Base-by-base conservation (phyloP, 768 basidiomycete genomes). In the Paxillus ammoniavirescens region DNA sequence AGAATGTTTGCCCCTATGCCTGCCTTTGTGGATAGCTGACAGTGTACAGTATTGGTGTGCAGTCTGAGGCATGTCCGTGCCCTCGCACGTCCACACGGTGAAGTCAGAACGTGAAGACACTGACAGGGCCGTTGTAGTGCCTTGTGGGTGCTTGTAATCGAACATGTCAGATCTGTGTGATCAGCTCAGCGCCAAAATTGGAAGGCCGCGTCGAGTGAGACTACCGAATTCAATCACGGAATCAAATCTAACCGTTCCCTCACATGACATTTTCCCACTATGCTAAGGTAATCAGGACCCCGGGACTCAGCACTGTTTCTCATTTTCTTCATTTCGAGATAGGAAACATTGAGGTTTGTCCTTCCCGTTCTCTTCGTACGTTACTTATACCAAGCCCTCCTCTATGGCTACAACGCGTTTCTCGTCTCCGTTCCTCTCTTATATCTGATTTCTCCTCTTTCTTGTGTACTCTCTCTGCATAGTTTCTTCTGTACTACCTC, bases 331-430 rank as follows among this genome's bases (percentile, higher is more conserved):
- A 47, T 46, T 53, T 37, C n/a, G 33, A 26, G 26, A 26, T 26
- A 26, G 26, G 26, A 26, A 26, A 17, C 42, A 47, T 49, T 36
- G 33, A 28, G 21, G 17, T 37, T 52, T 13, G 30, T 42, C 40
- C 31, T 49, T 44, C 55, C 57, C 54, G 55, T 42, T 58, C 50
- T 47, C 38, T 26, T 61, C 60, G 57, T 55, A 59, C 63, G 68
- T 70, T 70, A 66, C 65, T 68, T 68, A 68, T 68, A 68, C 67
- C 61, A 57, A 52, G 55, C 46, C 57, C 58, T 35, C 35, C 35
- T 23, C 56, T 55, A 66, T 69, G 58, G 50, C 56, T 54, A 37
- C 52, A 49, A 48, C 59, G 61, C 60, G 49, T 58, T 48, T 57
- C 60, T 43, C 54, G 52, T 52, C 48, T 42, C 59, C 50, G 23